Percentiles rank a stretch among this genome's conserved stretches.
Evolutionary conservation across 2,329 filamentous ascomycete genomes (phyloP).

Genomic region (Dichotomopilus funicola): DNA sequence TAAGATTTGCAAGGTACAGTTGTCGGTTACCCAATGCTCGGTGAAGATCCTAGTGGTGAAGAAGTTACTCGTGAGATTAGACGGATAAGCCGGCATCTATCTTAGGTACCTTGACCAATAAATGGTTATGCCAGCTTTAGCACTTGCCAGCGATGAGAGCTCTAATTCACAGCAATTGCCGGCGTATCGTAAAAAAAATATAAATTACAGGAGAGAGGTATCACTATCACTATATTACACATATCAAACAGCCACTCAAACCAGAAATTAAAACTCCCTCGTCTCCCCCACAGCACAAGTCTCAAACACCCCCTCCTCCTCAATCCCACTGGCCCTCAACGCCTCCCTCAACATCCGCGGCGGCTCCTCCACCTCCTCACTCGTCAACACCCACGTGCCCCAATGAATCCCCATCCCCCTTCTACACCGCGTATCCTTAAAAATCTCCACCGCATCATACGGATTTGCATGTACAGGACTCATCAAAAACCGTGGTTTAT

Average conservation of each 20-base stretch:
- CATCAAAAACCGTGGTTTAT: constrained; percentile 66
- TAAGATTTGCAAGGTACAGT: too few species aligned
- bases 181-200: too few species aligned
- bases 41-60: too few species aligned
- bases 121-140: too few species aligned
- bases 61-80: too few species aligned
- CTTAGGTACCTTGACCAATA: too few species aligned
- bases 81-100: too few species aligned
- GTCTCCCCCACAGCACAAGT: constrained; percentile 81
- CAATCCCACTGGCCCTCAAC: constrained; percentile 57
- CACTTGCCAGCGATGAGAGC: too few species aligned
- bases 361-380: constrained; percentile 80
- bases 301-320: constrained; percentile 70
- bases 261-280: constrained; percentile 55
- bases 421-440: constrained; percentile 71
- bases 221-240: too few species aligned
- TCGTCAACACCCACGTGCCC: constrained; percentile 83
- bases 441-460: constrained; percentile 83
- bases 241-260: not conserved
- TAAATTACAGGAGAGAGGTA: too few species aligned
- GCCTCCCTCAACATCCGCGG: constrained; percentile 66
- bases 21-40: too few species aligned
- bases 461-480: constrained; percentile 81
- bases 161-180: too few species aligned
- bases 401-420: constrained; percentile 84